Conservation (phyloP, 768 basidiomycete genomes). For the Boletus rubescentipes region DNA sequence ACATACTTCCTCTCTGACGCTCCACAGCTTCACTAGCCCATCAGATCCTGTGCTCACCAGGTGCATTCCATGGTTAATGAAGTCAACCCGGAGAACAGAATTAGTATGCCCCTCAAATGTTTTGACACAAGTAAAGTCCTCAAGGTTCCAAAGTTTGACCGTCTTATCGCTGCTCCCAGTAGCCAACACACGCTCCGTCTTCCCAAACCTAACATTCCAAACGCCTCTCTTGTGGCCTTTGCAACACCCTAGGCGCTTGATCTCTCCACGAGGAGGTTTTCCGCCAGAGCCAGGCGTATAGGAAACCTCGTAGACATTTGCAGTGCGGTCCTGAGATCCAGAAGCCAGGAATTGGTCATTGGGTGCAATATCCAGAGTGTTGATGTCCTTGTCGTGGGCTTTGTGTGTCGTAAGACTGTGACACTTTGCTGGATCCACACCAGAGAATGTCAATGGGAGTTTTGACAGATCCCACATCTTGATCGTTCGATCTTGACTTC, state of each 20-base stretch:
- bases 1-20: conserved; percentile 85
- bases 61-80: conserved; percentile 79
- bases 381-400: conserved; percentile 99
- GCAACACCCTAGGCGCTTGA: conserved; percentile 80
- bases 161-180: conserved; percentile 96
- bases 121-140: conserved; percentile 90
- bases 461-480: conserved; percentile 95
- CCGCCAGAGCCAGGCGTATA: conserved; percentile 44
- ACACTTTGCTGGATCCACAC: conserved; percentile 45
- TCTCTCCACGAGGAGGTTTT: conserved; percentile 57
- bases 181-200: conserved; percentile 79
- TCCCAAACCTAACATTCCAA: conserved; percentile 90
- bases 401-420: conserved; percentile 82
- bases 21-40: conserved; percentile 96
- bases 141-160: conserved; percentile 89
- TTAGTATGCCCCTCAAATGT: conserved; percentile 99
- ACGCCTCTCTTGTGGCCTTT: conserved; percentile 97
- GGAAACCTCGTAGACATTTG: conserved; percentile 82
- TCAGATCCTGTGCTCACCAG: conserved; percentile 90
- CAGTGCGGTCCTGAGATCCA: conserved; percentile 94
- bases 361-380: conserved; percentile 89
- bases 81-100: conserved; percentile 92
- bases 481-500: conserved; percentile 95
- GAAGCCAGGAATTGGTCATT: conserved; percentile 88
- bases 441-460: conserved; percentile 36